A percentile compares a stretch with the other conserved stretches of the same genome.
These are phyloP conservation scores for Ophiostoma triangulosporum DNA, from an alignment of 2,329 filamentous ascomycete genomes.

Conservation along the genomic window DNA sequence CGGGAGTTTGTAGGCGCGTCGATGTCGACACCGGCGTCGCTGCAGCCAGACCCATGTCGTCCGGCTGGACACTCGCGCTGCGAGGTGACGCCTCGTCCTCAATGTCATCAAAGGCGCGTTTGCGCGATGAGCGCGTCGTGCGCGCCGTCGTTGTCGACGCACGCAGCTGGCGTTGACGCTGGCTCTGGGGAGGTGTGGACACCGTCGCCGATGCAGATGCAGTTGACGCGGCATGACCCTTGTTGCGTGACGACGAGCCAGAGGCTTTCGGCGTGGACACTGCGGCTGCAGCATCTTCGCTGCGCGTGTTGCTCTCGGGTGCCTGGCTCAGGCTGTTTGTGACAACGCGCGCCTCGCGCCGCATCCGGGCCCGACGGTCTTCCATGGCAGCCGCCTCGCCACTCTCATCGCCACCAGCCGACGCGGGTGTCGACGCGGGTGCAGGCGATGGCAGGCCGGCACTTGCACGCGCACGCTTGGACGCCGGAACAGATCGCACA, in stretches of 20 bases:
- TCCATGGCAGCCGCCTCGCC: constrained; percentile 14
- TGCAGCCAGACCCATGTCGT: constrained; percentile 2
- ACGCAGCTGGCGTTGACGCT: constrained; percentile 15
- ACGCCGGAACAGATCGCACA: constrained; percentile 5
- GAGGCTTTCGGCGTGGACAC: background rate
- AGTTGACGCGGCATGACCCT: background rate
- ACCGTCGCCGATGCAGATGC: constrained; percentile 4
- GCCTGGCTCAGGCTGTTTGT: constrained; percentile 24
- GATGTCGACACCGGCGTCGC: constrained; percentile 9
- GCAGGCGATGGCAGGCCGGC: constrained; percentile 2
- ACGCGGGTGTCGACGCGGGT: constrained; percentile 2
- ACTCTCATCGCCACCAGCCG: constrained; percentile 14
- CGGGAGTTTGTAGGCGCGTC: constrained; percentile 12
- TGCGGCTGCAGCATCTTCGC: background rate
- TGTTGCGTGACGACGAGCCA: background rate
- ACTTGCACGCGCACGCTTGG: constrained; percentile 11
- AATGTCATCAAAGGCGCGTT: constrained; percentile 40
- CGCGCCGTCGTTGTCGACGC: constrained; percentile 24
- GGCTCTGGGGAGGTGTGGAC: constrained; percentile 5
- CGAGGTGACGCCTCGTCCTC: constrained; percentile 41
- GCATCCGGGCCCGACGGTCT: constrained; percentile 17
- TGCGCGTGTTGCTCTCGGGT: constrained; percentile 27
- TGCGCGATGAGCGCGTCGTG: constrained; percentile 34
- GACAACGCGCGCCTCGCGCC: constrained; percentile 17
- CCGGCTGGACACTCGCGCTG: constrained; percentile 29